Conservation (phyloP, 2,329 filamentous ascomycete species). For the Colletotrichum brevisporum region DNA sequence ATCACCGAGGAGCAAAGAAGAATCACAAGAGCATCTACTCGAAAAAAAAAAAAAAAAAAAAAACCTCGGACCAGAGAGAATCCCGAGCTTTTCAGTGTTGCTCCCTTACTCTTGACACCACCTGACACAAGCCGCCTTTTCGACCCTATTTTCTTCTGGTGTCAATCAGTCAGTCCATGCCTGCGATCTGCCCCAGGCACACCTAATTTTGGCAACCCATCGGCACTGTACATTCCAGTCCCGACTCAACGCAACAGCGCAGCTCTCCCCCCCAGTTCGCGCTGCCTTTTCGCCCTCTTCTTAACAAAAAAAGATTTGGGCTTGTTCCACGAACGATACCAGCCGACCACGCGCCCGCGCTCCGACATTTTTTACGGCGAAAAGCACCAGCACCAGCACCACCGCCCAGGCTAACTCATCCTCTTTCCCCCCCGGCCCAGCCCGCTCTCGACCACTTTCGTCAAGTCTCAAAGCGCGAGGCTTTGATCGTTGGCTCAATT, state of each 20-base stretch:
- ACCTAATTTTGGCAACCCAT: slow-evolving; percentile 30
- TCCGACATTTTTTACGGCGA: slow-evolving; percentile 32
- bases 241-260: slow-evolving; percentile 2
- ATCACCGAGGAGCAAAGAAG: background rate
- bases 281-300: background rate
- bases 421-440: slow-evolving; percentile 6
- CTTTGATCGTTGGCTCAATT: slow-evolving; percentile 24
- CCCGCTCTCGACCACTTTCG: slow-evolving; percentile 39
- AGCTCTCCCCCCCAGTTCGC: background rate
- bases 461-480: slow-evolving; percentile 38
- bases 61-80: background rate
- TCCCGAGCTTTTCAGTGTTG: slow-evolving; percentile 13
- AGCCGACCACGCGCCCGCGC: slow-evolving; percentile 31
- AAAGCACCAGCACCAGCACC: slow-evolving; percentile 20
- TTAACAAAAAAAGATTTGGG: slow-evolving; percentile 2
- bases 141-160: slow-evolving; percentile 26
- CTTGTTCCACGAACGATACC: slow-evolving; percentile 24
- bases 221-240: slow-evolving; percentile 34
- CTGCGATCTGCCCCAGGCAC: slow-evolving; percentile 24
- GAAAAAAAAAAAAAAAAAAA: background rate
- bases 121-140: slow-evolving; percentile 35
- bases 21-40: too few relatives aligned
- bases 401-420: slow-evolving; percentile 29
- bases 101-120: slow-evolving; percentile 34
- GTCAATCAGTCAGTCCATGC: slow-evolving; percentile 36